Evolutionary conservation across 2,329 filamentous ascomycete genomes (phyloP).

Genomic region (Curvularia sp.): DNA sequence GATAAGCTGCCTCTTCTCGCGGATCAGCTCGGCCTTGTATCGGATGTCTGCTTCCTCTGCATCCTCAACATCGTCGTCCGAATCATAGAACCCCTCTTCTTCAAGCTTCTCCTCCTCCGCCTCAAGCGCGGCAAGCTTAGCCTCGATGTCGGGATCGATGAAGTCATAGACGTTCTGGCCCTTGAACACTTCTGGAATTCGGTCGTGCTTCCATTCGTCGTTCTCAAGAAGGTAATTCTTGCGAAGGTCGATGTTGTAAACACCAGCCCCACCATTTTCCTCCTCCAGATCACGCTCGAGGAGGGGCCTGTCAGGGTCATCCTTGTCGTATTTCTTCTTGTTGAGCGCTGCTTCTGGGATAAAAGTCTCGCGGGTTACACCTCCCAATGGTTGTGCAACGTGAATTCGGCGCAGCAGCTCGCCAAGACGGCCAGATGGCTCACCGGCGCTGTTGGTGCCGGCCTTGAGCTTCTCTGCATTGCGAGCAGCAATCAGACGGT

Average conservation of each 20-base stretch:
- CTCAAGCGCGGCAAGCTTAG: constrained; percentile 88
- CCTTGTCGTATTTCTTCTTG: constrained; percentile 87
- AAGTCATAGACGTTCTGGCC: constrained; percentile 98
- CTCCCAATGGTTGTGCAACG: constrained; percentile 90
- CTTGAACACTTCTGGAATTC: constrained; percentile 90
- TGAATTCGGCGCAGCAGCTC: constrained; percentile 95
- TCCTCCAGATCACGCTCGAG: constrained; percentile 88
- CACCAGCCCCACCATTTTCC: constrained; percentile 92
- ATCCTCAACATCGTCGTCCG: constrained; percentile 74
- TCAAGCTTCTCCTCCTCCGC: constrained; percentile 94
- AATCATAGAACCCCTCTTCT: constrained; percentile 92
- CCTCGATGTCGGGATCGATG: constrained; percentile 94
- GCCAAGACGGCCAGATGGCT: constrained; percentile 79
- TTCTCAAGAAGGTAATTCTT: constrained; percentile 86
- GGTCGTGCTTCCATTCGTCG: constrained; percentile 94
- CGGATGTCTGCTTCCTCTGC: constrained; percentile 86
- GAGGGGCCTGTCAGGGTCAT: constrained; percentile 80
- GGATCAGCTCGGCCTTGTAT: constrained; percentile 92
- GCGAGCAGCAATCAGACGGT: constrained; percentile 88
- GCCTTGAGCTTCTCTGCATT: constrained; percentile 94
- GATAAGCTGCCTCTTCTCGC: constrained; percentile 91
- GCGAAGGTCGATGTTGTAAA: constrained; percentile 92
- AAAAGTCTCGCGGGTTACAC: constrained; percentile 77
- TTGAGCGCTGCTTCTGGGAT: constrained; percentile 85
- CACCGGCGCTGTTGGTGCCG: constrained; percentile 78